phyloP scores from a whole-genome alignment of 2,329 filamentous ascomycete species.

The Xylariaceae sp. region DNA sequence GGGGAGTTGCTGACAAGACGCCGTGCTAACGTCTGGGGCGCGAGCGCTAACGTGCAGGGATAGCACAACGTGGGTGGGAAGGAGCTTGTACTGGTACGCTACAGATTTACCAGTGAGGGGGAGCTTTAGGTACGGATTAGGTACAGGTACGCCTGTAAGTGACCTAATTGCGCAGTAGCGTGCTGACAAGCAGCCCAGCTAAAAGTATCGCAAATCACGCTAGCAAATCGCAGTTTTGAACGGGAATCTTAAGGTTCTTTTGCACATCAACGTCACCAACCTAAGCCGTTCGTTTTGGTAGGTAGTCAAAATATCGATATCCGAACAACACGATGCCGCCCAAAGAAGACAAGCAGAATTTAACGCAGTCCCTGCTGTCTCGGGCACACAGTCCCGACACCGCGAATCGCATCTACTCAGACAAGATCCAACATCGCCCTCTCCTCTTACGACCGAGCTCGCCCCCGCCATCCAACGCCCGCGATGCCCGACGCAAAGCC shows the following conservation, averaged over 20 bases:
- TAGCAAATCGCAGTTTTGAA: neutral
- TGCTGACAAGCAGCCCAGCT: no score
- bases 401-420: conserved; percentile 65
- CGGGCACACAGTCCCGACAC: conserved; percentile 74
- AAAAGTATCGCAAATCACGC: neutral
- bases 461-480: conserved; percentile 55
- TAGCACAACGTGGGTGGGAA: no score
- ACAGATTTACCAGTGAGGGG: no score
- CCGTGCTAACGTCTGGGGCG: no score
- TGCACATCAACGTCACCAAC: neutral
- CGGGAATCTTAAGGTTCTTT: neutral
- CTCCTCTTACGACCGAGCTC: conserved; percentile 74
- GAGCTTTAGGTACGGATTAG: no score
- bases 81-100: no score
- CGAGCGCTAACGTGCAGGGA: no score
- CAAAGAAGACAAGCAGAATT: conserved; percentile 30
- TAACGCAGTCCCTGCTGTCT: conserved; percentile 61
- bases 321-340: conserved; percentile 31
- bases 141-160: no score
- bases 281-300: no score
- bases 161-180: no score
- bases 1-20: no score
- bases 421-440: conserved; percentile 77
- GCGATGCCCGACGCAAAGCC: conserved; percentile 41
- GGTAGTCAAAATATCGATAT: no score